Base-by-base conservation (phyloP, 306 rosid species). In the Vachellia pachyceras region DNA sequence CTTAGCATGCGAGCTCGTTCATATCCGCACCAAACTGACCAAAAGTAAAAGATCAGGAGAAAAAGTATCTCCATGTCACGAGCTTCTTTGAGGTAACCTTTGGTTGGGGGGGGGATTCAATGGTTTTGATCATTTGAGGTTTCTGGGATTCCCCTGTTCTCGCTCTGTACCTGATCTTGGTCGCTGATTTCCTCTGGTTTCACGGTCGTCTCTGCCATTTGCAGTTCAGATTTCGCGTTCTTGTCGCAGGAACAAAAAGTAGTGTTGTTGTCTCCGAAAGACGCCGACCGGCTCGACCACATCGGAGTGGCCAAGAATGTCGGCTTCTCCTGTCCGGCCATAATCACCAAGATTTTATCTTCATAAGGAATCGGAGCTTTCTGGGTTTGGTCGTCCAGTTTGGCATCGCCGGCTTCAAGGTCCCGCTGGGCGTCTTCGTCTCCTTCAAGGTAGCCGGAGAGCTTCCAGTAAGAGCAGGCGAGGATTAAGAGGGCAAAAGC, bases 381-480 rank as follows among this genome's bases (percentile, higher is more conserved):
- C 68, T 87, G 82, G 76, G 83, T 45, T 4, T 68, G 35, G 17
- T 89, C 87, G 10, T 86, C 87, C 1, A 6, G 25, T 17, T 72
- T 86, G 7, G 69, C 82, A 39, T 79, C 89, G 0, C 90, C 98
- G 0, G 94, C 82, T 73, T 96, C 99, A 3, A 90, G 81, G 90
- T 94, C 97, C 9, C 80, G 60, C 15, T 85, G 85, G 0, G 73
- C 45, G 42, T 73, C 82, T 20, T 79, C 87, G 72, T 80, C 78
- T 17, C 80, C 78, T 11, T 92, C 97, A 0, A 90, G 90, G 86
- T 87, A 87, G 3, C 98, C 97, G 0, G 99, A 93, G n/a, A 96
- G 97, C 73, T 88, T 96, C 99, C 99, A 94, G 60, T 96, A 96
- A 49, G 99, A 96, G 41, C 99, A 96, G 8, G 99, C 98, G 4